A percentile compares a stretch with the other conserved stretches of the same genome.
phyloP scores from a whole-genome alignment of 257 asterid species.

The Ballota nigra region DNA sequence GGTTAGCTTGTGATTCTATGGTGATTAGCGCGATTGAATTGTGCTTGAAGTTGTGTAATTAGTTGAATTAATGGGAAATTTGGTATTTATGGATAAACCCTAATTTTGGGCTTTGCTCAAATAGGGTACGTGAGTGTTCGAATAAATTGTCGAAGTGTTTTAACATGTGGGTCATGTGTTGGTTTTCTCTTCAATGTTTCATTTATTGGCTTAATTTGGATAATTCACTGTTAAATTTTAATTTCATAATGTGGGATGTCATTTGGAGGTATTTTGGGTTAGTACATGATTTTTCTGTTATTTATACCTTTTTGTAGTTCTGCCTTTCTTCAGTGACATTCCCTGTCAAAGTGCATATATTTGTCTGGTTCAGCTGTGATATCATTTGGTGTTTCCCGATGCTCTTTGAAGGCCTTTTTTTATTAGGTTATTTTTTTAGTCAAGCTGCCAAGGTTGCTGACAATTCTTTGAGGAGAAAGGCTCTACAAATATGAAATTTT shows the following conservation, averaged over 20 bases:
- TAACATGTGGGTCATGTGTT: constrained; percentile 12
- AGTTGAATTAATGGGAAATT: constrained; percentile 21
- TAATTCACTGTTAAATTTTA: constrained; percentile 16
- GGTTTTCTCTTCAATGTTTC: constrained; percentile 15
- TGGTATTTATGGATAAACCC: constrained; percentile 48
- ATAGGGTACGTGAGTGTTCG: constrained; percentile 43
- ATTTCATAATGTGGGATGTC: constrained; percentile 3
- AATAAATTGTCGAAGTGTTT: constrained; percentile 23
- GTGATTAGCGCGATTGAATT: constrained; percentile 24
- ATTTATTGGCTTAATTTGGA: constrained; percentile 28
- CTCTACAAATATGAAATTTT: constrained; percentile 37
- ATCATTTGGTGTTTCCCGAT: constrained; percentile 13
- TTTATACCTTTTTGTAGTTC: neutral
- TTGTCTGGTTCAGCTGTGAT: constrained; percentile 5
- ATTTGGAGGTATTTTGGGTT: constrained; percentile 2
- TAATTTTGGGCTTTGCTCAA: constrained; percentile 35
- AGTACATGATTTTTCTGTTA: neutral
- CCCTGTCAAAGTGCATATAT: neutral
- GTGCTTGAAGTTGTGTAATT: constrained; percentile 9
- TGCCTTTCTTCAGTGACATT: neutral
- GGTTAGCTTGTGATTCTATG: constrained; percentile 30
- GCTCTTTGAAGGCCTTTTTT: constrained; percentile 19
- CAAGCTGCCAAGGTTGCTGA: constrained; percentile 27
- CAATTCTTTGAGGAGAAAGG: constrained; percentile 16
- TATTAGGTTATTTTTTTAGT: constrained; percentile 24